phyloP scores from a whole-genome alignment of 148 eudicot species.

The Salicornia ramosissima region DNA sequence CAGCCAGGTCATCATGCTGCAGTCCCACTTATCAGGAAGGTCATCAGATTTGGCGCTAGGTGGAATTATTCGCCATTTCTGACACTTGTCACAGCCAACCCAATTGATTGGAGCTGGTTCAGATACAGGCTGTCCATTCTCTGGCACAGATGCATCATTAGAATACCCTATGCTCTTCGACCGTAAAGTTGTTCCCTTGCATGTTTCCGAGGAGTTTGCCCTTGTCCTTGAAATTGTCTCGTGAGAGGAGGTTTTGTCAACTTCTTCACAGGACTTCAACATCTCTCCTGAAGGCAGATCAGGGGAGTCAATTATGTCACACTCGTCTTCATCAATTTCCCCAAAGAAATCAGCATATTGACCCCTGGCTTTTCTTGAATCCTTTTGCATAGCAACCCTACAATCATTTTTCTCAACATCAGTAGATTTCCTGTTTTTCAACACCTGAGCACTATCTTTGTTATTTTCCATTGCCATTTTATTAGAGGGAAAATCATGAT shows the following conservation, averaged over 20 bases:
- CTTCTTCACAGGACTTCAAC: constrained; percentile 33
- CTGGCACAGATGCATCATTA: constrained; percentile 28
- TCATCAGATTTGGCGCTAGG: constrained; percentile 53
- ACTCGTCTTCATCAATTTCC: constrained; percentile 66
- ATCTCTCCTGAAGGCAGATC: constrained; percentile 37
- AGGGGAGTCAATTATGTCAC: constrained; percentile 46
- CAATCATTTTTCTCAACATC: constrained; percentile 18
- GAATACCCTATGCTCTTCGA: constrained; percentile 28
- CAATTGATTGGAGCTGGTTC: constrained; percentile 55
- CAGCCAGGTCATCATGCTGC: constrained; percentile 90
- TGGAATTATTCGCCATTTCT: constrained; percentile 89
- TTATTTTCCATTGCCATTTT: constrained; percentile 30
- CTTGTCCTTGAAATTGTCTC: constrained; percentile 34
- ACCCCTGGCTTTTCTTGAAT: constrained; percentile 39
- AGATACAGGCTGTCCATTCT: constrained; percentile 34
- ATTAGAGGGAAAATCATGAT: constrained; percentile 23
- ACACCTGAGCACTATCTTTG: constrained; percentile 29
- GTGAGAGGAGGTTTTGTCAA: constrained; percentile 36
- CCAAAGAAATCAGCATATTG: constrained; percentile 84
- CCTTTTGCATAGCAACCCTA: constrained; percentile 40
- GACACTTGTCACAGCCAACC: constrained; percentile 86
- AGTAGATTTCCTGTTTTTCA: constrained; percentile 29
- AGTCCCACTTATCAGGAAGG: constrained; percentile 85
- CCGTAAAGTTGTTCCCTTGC: constrained; percentile 23
- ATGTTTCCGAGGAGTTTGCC: constrained; percentile 29